Conservation (phyloP, 768 basidiomycete genomes). For the Termitomyces sp. region DNA sequence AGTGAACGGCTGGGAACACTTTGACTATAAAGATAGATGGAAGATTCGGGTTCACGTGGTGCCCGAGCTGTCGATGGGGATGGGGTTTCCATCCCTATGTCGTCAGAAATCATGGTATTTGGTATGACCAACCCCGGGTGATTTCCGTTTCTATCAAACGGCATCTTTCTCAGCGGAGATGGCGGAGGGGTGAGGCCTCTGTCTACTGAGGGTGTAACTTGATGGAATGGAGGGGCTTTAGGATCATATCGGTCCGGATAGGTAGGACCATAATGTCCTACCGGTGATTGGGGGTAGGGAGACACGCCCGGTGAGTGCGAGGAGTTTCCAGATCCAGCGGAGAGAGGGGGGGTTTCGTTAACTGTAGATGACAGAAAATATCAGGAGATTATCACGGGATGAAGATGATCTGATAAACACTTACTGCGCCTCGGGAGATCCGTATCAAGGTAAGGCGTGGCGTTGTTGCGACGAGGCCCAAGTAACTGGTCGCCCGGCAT, state of each 20-base stretch:
- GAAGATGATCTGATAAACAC: constrained; percentile 16
- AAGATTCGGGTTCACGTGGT: not conserved
- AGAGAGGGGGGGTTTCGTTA: constrained; percentile 42
- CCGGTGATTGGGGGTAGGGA: constrained; percentile 34
- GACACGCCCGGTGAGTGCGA: constrained; percentile 43
- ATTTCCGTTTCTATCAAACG: constrained; percentile 56
- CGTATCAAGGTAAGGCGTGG: constrained; percentile 47
- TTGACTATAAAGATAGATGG: not conserved
- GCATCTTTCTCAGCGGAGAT: constrained; percentile 40
- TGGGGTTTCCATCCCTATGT: constrained; percentile 13
- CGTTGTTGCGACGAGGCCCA: constrained; percentile 31
- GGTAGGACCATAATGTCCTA: constrained; percentile 18
- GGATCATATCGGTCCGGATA: constrained; percentile 16
- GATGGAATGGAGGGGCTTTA: constrained; percentile 7
- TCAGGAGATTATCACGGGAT: not conserved
- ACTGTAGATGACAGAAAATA: constrained; percentile 18
- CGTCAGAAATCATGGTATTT: constrained; percentile 6
- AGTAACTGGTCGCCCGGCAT: constrained; percentile 12
- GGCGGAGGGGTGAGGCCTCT: constrained; percentile 21
- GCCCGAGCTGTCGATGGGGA: constrained; percentile 18
- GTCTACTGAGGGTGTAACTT: constrained; percentile 3
- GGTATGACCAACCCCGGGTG: constrained; percentile 25
- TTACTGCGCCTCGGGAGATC: constrained; percentile 39
- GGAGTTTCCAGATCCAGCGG: constrained; percentile 43
- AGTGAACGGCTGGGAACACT: not conserved